Percentiles rank a stretch among this genome's conserved stretches.
phyloP scores from a whole-genome alignment of 1,139 yeast species.

The Saccharomyces hybrid region DNA sequence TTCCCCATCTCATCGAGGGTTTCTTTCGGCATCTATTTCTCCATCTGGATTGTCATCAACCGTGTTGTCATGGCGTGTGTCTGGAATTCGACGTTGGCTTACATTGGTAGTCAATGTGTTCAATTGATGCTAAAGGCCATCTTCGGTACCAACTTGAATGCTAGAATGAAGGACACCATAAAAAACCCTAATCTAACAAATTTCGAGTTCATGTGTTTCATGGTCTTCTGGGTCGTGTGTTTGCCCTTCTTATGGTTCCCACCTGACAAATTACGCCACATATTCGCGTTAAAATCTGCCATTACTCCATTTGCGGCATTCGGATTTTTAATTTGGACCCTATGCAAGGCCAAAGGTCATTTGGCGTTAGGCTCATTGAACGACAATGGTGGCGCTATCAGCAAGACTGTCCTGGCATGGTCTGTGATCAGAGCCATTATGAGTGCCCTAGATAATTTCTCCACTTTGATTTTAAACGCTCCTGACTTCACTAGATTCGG shows the following conservation, averaged over 20 bases:
- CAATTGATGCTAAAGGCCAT: slow-evolving; percentile 62
- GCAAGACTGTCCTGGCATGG: slow-evolving; percentile 58
- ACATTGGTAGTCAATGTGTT: slow-evolving; percentile 79
- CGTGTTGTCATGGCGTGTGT: slow-evolving; percentile 77
- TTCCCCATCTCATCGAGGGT: slow-evolving; percentile 72
- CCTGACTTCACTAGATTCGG: slow-evolving; percentile 90
- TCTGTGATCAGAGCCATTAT: slow-evolving; percentile 67
- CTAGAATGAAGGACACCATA: slow-evolving; percentile 46
- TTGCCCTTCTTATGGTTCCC: slow-evolving; percentile 76
- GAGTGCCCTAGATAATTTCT: slow-evolving; percentile 78
- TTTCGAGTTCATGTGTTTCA: slow-evolving; percentile 62
- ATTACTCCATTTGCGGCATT: slow-evolving; percentile 75
- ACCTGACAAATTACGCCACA: slow-evolving; percentile 71
- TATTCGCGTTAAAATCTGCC: slow-evolving; percentile 69
- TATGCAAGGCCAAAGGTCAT: slow-evolving; percentile 38
- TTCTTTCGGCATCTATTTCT: slow-evolving; percentile 69
- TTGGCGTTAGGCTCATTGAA: slow-evolving; percentile 24
- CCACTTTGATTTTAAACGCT: slow-evolving; percentile 80
- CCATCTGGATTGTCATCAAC: slow-evolving; percentile 71
- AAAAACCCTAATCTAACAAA: slow-evolving; percentile 45
- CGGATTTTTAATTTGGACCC: slow-evolving; percentile 72
- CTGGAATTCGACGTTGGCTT: slow-evolving; percentile 79
- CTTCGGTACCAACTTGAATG: slow-evolving; percentile 52
- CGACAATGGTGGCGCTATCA: slow-evolving; percentile 33
- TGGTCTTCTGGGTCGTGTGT: slow-evolving; percentile 67